A percentile compares a stretch with the other conserved stretches of the same genome.
Evolutionary conservation across 1,284 basidiomycete species (phyloP).

Genomic region (Boletellus deceptivus): DNA sequence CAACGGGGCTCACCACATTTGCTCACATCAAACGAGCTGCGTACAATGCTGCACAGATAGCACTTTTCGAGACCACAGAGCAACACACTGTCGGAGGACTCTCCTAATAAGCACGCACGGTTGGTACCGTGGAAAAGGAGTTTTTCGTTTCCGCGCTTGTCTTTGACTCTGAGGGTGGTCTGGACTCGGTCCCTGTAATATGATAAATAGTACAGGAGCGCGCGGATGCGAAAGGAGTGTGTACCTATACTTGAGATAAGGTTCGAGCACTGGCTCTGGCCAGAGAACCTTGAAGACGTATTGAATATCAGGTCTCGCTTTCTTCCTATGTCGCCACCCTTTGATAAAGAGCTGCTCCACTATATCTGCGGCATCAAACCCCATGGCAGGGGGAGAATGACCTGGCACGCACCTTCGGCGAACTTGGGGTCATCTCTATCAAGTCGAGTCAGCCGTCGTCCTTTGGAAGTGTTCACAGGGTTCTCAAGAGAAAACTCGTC

Average conservation of each 20-base stretch:
- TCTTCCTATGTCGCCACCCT: constrained; percentile 58
- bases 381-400: constrained; percentile 3
- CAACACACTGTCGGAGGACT: constrained; percentile 40
- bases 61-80: constrained; percentile 50
- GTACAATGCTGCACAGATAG: constrained; percentile 51
- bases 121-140: constrained; percentile 63
- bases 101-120: constrained; percentile 52
- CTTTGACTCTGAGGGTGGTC: constrained; percentile 22
- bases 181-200: constrained; percentile 30
- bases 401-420: constrained; percentile 20
- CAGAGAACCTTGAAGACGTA: constrained; percentile 53
- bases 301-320: constrained; percentile 47
- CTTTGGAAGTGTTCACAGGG: constrained; percentile 35
- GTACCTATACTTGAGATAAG: constrained; percentile 52
- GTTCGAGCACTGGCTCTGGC: constrained; percentile 41
- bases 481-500: constrained; percentile 49
- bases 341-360: constrained; percentile 51
- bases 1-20: constrained; percentile 45
- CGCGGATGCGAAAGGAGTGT: not conserved
- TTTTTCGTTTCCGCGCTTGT: constrained; percentile 46
- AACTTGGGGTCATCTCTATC: constrained; percentile 21
- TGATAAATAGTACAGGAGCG: constrained; percentile 3
- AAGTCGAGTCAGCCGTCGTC: constrained; percentile 38
- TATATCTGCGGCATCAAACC: constrained; percentile 22
- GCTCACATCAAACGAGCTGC: constrained; percentile 52